phyloP scores from a whole-genome alignment of 2,329 filamentous ascomycete species.

The Fusarium sp. region DNA sequence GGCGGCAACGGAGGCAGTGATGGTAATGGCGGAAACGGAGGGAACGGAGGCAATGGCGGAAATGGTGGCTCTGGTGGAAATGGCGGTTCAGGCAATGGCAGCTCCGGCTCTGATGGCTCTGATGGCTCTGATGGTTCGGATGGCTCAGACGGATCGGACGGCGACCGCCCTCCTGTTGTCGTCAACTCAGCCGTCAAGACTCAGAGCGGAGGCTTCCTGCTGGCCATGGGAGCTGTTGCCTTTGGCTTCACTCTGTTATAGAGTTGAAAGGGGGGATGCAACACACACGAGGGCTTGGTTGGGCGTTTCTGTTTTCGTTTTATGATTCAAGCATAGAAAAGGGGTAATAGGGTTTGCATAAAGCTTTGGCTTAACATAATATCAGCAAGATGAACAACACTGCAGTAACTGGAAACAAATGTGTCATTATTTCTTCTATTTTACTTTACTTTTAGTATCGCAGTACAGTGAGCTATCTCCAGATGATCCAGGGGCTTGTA shows the following conservation, averaged over 20 bases:
- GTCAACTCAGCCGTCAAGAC: slow-evolving; percentile 29
- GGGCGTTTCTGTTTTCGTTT: slow-evolving; percentile 12
- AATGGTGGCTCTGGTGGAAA: not conserved
- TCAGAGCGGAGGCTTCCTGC: slow-evolving; percentile 1
- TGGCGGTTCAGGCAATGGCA: not conserved
- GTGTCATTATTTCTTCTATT: slow-evolving; percentile 12
- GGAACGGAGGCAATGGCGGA: not conserved
- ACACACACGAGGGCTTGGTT: not conserved
- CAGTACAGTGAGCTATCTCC: not conserved
- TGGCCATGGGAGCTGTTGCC: not conserved
- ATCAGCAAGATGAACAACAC: slow-evolving; percentile 12
- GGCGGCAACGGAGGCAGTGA: not conserved
- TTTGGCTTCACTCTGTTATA: slow-evolving; percentile 28
- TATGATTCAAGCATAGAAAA: slow-evolving; percentile 29
- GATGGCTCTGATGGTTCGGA: slow-evolving; percentile 5
- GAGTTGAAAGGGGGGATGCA: not conserved
- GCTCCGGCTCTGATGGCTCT: not conserved
- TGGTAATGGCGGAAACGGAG: not conserved
- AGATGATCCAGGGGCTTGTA: not conserved
- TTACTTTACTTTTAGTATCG: slow-evolving; percentile 24
- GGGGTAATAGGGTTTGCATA: slow-evolving; percentile 17
- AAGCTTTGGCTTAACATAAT: slow-evolving; percentile 25
- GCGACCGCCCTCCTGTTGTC: slow-evolving; percentile 13
- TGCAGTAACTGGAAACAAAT: not conserved
- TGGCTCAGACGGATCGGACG: slow-evolving; percentile 3